A percentile compares a stretch with the other conserved stretches of the same genome.
These are phyloP conservation scores for Penicillium sp. DNA, from an alignment of 2,329 filamentous ascomycete genomes.

Conservation along the genomic window DNA sequence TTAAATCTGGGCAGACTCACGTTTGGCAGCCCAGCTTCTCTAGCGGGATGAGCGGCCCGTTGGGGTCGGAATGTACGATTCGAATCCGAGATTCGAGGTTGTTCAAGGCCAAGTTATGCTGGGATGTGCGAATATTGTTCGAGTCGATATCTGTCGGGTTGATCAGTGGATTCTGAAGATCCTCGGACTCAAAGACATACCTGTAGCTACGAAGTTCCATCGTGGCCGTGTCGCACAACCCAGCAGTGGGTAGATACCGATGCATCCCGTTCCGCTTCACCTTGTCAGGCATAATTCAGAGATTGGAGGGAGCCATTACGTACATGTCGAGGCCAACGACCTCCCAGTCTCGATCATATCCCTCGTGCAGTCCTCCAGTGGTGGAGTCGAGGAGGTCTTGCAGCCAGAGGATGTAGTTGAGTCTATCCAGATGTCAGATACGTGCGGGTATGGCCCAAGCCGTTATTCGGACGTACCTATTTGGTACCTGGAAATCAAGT, in stretches of 20 bases:
- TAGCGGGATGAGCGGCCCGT: constrained; percentile 62
- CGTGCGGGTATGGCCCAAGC: neutral
- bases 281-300: constrained; percentile 12
- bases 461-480: constrained; percentile 36
- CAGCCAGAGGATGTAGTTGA: constrained; percentile 90
- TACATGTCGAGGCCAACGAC: constrained; percentile 74
- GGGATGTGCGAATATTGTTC: constrained; percentile 64
- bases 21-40: constrained; percentile 37
- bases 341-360: constrained; percentile 54
- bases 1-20: constrained; percentile 5
- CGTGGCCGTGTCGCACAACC: constrained; percentile 63
- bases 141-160: constrained; percentile 65
- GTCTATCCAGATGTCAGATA: constrained; percentile 45
- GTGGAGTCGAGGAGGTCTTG: constrained; percentile 76
- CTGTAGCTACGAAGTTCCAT: constrained; percentile 72
- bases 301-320: neutral
- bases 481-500: constrained; percentile 39
- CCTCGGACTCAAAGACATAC: constrained; percentile 30
- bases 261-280: constrained; percentile 75
- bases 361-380: constrained; percentile 44
- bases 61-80: constrained; percentile 55
- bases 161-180: constrained; percentile 2
- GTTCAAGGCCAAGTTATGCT: constrained; percentile 66
- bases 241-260: constrained; percentile 85
- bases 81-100: constrained; percentile 61